These are phyloP conservation scores for Chamaenerion angustifolium DNA, from an alignment of 345 rosid species.

Conservation along the genomic window DNA sequence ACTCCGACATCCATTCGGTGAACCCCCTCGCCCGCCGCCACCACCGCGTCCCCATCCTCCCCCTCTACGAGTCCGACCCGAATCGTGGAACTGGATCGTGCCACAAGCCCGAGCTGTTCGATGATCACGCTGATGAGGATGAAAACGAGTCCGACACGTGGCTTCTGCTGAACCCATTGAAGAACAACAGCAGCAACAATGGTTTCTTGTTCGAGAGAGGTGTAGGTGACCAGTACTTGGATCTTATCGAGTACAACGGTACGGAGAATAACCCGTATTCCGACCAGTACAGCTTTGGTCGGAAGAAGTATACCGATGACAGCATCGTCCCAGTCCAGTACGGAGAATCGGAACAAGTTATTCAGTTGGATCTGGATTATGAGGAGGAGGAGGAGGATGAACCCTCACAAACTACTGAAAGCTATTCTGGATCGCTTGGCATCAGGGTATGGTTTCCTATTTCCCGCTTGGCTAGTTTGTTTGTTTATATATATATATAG, in stretches of 20 bases:
- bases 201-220: slow-evolving; percentile 48
- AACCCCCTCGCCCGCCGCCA: slow-evolving; percentile 87
- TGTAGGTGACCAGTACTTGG: slow-evolving; percentile 54
- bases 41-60: slow-evolving; percentile 64
- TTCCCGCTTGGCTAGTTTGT: too few species aligned
- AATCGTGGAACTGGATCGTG: slow-evolving; percentile 20
- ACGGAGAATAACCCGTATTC: slow-evolving; percentile 17
- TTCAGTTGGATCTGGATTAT: slow-evolving; percentile 35
- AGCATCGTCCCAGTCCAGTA: slow-evolving; percentile 61
- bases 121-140: slow-evolving; percentile 33
- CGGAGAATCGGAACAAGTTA: slow-evolving; percentile 25
- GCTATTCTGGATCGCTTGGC: slow-evolving; percentile 33
- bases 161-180: slow-evolving; percentile 50
- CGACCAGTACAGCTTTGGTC: slow-evolving; percentile 21
- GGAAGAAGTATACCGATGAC: slow-evolving; percentile 43
- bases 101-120: slow-evolving; percentile 16
- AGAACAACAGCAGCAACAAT: slow-evolving; percentile 18
- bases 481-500: too few species aligned
- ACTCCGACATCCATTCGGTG: slow-evolving; percentile 80
- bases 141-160: slow-evolving; percentile 77
- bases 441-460: slow-evolving; percentile 34
- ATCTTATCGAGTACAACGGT: slow-evolving; percentile 48
- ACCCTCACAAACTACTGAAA: slow-evolving; percentile 27
- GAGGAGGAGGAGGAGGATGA: slow-evolving; percentile 13
- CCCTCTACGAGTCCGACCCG: slow-evolving; percentile 21